These are phyloP conservation scores for Spizellomyces punctatus DNA, from an alignment of 192 early-diverging fungal genomes.

Conservation along the genomic window DNA sequence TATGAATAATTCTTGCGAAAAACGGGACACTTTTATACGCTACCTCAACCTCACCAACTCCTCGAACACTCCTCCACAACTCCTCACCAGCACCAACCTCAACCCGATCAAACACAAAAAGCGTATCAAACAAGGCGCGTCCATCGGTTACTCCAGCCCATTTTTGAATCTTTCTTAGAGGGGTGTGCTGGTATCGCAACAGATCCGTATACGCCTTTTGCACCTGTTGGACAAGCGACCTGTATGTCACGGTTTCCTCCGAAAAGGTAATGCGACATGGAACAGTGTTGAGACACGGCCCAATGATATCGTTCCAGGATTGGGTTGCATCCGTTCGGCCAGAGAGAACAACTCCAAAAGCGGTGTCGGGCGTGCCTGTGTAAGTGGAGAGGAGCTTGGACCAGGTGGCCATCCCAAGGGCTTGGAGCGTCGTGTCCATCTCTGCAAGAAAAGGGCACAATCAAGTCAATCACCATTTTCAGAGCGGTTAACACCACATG, in stretches of 20 bases:
- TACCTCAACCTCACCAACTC: not conserved
- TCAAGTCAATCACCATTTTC: not conserved
- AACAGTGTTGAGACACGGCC: conserved; percentile 22
- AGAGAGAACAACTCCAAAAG: conserved; percentile 29
- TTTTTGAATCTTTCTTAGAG: conserved; percentile 3
- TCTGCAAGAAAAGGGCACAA: not conserved
- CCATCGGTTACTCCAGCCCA: not conserved
- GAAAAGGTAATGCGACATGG: conserved; percentile 9
- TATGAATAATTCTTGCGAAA: not conserved
- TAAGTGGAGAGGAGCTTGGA: conserved; percentile 13
- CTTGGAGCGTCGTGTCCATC: conserved; percentile 5
- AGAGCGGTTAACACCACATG: not conserved
- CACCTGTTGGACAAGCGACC: not conserved
- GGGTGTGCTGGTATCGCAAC: conserved; percentile 8
- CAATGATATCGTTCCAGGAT: conserved; percentile 8
- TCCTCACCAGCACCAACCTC: not conserved
- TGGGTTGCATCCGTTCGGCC: conserved; percentile 9
- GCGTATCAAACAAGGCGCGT: conserved; percentile 5
- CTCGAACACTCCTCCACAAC: not conserved
- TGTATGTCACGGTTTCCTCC: not conserved
- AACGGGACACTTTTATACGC: too few relatives aligned
- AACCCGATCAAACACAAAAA: conserved; percentile 10
- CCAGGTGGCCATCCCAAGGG: conserved; percentile 29
- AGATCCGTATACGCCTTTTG: not conserved
- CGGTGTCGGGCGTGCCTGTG: conserved; percentile 5